Evolutionary conservation across 1,284 basidiomycete species (phyloP).

Genomic region (Tilletia indica): DNA sequence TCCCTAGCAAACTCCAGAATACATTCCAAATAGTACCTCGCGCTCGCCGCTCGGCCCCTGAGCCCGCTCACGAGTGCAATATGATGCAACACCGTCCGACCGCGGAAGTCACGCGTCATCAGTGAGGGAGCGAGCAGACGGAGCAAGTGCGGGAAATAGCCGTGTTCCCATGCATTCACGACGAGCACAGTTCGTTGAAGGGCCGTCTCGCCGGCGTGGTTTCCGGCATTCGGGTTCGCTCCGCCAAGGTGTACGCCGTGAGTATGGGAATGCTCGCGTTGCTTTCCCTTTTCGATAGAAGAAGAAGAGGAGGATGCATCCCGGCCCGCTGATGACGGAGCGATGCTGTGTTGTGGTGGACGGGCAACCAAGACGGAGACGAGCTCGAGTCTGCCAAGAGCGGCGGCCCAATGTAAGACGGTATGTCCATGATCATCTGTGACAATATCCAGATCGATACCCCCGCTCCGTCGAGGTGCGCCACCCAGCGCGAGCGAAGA

Average conservation of each 20-base stretch:
- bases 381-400: conserved; percentile 66
- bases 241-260: conserved; percentile 33
- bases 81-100: conserved; percentile 89
- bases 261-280: background rate
- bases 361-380: conserved; percentile 58
- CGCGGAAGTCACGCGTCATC: conserved; percentile 84
- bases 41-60: conserved; percentile 77
- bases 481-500: background rate
- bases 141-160: conserved; percentile 70
- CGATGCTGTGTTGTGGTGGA: conserved; percentile 58
- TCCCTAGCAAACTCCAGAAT: conserved; percentile 69
- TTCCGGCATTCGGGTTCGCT: conserved; percentile 58
- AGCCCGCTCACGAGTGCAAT: conserved; percentile 86
- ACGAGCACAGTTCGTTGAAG: conserved; percentile 88
- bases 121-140: conserved; percentile 69
- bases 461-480: background rate
- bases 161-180: conserved; percentile 77
- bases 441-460: conserved; percentile 60
- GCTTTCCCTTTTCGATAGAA: background rate
- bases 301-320: background rate
- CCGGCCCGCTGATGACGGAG: too few species aligned
- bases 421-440: conserved; percentile 90
- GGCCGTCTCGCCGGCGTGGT: conserved; percentile 90
- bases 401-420: conserved; percentile 87
- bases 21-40: conserved; percentile 88